These are phyloP conservation scores for Gossypium herbaceum DNA, from an alignment of 345 rosid genomes.

Conservation along the genomic window DNA sequence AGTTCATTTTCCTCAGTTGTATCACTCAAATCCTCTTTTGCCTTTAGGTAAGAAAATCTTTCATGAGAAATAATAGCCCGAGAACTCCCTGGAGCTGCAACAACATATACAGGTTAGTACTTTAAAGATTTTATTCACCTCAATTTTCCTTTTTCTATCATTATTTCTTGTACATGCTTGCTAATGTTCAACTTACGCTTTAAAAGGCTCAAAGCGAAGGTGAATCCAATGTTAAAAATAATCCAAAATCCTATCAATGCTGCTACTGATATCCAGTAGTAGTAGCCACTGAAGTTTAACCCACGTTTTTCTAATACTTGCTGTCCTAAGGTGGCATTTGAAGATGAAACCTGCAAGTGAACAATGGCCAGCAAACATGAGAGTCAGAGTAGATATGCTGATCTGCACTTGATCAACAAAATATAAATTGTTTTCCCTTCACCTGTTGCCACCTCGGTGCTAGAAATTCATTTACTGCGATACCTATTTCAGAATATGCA, in stretches of 20 bases:
- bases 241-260: slow-evolving; percentile 43
- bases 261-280: slow-evolving; percentile 35
- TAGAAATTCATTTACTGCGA: slow-evolving; percentile 44
- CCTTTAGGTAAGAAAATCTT: slow-evolving; percentile 14
- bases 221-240: slow-evolving; percentile 34
- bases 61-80: slow-evolving; percentile 25
- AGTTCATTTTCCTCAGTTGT: slow-evolving; percentile 12
- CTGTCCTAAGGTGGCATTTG: slow-evolving; percentile 31
- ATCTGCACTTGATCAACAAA: not conserved
- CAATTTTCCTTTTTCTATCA: not conserved
- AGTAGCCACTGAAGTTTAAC: slow-evolving; percentile 30
- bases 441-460: slow-evolving; percentile 59
- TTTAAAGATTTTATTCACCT: not conserved
- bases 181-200: slow-evolving; percentile 25
- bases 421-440: not conserved
- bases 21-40: slow-evolving; percentile 1
- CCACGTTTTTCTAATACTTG: slow-evolving; percentile 30
- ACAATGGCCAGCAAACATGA: not conserved
- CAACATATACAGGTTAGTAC: slow-evolving; percentile 3
- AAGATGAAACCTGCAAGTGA: slow-evolving; percentile 32
- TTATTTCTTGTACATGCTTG: not conserved
- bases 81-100: slow-evolving; percentile 36
- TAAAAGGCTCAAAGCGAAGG: slow-evolving; percentile 28
- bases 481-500: slow-evolving; percentile 41
- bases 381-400: not conserved